Conservation (phyloP, 78 protist genomes). For the Dictyostelium firmibasis region DNA sequence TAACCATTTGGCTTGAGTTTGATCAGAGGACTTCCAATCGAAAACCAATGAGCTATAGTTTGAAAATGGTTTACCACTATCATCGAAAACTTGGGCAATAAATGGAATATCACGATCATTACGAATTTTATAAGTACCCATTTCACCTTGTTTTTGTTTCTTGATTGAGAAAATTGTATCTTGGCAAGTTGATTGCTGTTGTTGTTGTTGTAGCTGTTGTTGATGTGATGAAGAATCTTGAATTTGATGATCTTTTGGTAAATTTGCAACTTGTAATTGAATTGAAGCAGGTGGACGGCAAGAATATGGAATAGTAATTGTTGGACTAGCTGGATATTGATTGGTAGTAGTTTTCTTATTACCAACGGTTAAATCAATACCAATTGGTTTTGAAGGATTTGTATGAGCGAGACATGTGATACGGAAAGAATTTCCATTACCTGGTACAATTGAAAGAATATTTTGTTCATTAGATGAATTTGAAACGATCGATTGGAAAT, state of each 20-base stretch:
- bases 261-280: constrained; percentile 21
- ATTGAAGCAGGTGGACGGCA: constrained; percentile 42
- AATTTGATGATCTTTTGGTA: constrained; percentile 28
- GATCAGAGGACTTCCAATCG: constrained; percentile 37
- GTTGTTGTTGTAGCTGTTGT: neutral
- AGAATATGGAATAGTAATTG: neutral
- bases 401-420: constrained; percentile 44
- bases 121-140: constrained; percentile 26
- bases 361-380: constrained; percentile 13
- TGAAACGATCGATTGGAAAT: neutral
- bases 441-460: neutral
- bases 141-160: constrained; percentile 14
- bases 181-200: neutral
- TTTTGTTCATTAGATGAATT: neutral
- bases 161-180: constrained; percentile 13
- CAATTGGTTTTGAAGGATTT: neutral
- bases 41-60: constrained; percentile 51
- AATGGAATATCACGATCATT: constrained; percentile 69
- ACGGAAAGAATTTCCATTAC: constrained; percentile 1
- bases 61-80: constrained; percentile 29
- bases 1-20: constrained; percentile 1
- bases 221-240: neutral
- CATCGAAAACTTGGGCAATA: constrained; percentile 19
- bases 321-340: constrained; percentile 39
- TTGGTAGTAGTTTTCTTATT: constrained; percentile 13